Conservation (phyloP, 78 protist species). For the Protostelium mycophagum region DNA sequence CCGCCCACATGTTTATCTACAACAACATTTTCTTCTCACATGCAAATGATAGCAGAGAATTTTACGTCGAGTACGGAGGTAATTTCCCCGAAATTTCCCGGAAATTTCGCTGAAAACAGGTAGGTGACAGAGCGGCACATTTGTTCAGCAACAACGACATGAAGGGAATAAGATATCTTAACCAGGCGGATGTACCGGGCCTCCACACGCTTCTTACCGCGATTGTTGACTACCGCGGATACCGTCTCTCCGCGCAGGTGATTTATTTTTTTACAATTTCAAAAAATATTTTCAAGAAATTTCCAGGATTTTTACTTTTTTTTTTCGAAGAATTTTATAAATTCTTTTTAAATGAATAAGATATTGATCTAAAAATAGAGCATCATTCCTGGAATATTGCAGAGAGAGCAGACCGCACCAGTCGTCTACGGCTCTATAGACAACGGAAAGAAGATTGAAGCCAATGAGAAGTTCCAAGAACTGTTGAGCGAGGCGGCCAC, state of each 20-base stretch:
- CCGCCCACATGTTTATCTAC: slow-evolving; percentile 57
- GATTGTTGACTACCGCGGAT: slow-evolving; percentile 64
- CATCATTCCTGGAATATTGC: slow-evolving; percentile 64
- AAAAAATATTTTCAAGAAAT: neutral
- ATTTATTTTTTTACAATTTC: no score
- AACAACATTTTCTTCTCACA: slow-evolving; percentile 60
- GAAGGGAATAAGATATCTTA: slow-evolving; percentile 35
- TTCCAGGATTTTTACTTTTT: no score
- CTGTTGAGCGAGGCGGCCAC: neutral
- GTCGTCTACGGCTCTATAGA: slow-evolving; percentile 66
- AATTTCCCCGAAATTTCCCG: neutral
- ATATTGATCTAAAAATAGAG: neutral
- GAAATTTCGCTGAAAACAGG: neutral
- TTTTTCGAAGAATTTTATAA: no score
- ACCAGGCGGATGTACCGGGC: slow-evolving; percentile 50
- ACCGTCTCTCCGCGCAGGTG: slow-evolving; percentile 48
- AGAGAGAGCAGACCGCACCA: slow-evolving; percentile 34
- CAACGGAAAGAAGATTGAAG: slow-evolving; percentile 1
- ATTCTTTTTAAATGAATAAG: no score
- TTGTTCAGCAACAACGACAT: slow-evolving; percentile 57
- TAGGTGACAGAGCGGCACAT: slow-evolving; percentile 42
- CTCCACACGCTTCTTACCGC: slow-evolving; percentile 59
- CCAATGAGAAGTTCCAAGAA: neutral
- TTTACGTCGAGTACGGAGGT: slow-evolving; percentile 30
- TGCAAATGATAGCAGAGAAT: slow-evolving; percentile 37